Percentiles rank a stretch among this genome's conserved stretches.
Evolutionary conservation across 345 rosid genomes (phyloP).

Genomic region (Gossypium arboreum): DNA sequence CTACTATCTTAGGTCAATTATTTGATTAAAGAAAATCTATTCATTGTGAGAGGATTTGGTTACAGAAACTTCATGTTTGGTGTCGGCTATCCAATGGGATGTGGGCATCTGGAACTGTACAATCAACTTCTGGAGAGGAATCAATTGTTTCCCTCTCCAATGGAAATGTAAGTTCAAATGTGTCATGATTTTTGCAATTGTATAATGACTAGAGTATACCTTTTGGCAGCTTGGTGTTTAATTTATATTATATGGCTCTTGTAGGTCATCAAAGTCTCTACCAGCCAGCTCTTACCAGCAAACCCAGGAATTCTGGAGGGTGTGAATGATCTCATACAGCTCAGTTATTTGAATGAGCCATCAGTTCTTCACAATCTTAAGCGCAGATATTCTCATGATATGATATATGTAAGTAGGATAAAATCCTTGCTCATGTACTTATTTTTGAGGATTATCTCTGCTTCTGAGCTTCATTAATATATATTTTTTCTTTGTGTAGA

Average conservation of each 20-base stretch:
- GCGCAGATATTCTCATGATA: constrained; percentile 66
- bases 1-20: neutral
- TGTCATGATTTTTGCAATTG: constrained; percentile 5
- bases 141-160: constrained; percentile 54
- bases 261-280: constrained; percentile 72
- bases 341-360: constrained; percentile 94
- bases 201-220: constrained; percentile 15
- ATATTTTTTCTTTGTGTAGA: constrained; percentile 39
- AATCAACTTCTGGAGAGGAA: constrained; percentile 64
- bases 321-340: constrained; percentile 84
- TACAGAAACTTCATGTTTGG: constrained; percentile 84
- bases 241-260: constrained; percentile 17
- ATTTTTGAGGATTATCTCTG: constrained; percentile 7
- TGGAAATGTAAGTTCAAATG: constrained; percentile 55
- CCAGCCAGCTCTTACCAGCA: constrained; percentile 81
- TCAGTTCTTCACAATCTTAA: constrained; percentile 83
- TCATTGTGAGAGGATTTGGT: constrained; percentile 20
- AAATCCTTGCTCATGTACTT: constrained; percentile 11
- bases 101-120: constrained; percentile 79
- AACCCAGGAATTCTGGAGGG: constrained; percentile 88
- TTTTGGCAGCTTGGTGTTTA: constrained; percentile 24
- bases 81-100: constrained; percentile 52
- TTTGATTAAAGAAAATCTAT: constrained; percentile 5
- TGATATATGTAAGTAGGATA: constrained; percentile 71
- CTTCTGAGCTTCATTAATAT: neutral